phyloP scores from a whole-genome alignment of 345 rosid species.

The Populus davidiana region DNA sequence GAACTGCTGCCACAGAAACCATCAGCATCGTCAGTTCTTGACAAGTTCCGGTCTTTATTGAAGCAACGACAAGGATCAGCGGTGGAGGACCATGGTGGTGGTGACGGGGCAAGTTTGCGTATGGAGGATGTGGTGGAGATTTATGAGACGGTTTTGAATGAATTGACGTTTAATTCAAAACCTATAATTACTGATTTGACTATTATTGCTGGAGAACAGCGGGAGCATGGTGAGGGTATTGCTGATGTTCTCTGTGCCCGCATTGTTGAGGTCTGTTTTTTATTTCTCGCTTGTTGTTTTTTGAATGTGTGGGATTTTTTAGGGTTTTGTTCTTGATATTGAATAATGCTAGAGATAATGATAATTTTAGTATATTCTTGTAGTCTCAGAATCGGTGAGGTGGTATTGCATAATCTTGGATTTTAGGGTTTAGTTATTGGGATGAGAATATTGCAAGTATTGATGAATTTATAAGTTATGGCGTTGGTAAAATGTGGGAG shows the following conservation, averaged over 20 bases:
- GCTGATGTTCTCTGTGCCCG: constrained; percentile 84
- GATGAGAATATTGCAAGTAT: background rate
- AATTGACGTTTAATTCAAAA: constrained; percentile 85
- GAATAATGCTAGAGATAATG: background rate
- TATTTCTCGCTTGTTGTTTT: background rate
- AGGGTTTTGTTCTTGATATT: background rate
- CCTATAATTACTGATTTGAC: constrained; percentile 98
- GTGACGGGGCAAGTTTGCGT: constrained; percentile 22
- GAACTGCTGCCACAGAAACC: constrained; percentile 64
- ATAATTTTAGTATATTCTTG: background rate
- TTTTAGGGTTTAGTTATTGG: background rate
- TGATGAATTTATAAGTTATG: background rate
- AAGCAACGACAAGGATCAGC: constrained; percentile 57
- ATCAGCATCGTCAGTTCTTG: constrained; percentile 50
- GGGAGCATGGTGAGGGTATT: constrained; percentile 73
- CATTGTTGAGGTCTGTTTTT: constrained; percentile 68
- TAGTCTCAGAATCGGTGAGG: background rate
- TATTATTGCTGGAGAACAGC: constrained; percentile 86
- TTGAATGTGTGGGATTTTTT: background rate
- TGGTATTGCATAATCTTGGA: background rate
- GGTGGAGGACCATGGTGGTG: constrained; percentile 33
- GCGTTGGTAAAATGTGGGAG: background rate
- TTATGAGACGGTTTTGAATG: constrained; percentile 64
- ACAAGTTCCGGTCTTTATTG: constrained; percentile 60
- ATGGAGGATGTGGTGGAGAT: constrained; percentile 65